A percentile compares a stretch with the other conserved stretches of the same genome.
Evolutionary conservation across 345 rosid genomes (phyloP).

Genomic region (Barbarea vulgaris): DNA sequence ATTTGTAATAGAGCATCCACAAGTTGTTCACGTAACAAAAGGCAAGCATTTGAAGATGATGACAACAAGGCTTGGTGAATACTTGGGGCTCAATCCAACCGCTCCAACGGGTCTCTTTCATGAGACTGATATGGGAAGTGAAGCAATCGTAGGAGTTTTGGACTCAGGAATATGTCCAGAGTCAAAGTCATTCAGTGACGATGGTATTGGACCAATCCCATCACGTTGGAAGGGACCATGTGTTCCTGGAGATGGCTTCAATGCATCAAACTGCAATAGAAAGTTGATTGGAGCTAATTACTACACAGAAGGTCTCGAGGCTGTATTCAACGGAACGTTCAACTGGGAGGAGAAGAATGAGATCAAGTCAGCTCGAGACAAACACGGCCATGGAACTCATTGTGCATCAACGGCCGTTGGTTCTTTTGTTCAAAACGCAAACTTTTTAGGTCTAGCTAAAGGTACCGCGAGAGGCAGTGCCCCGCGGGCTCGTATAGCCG

Average conservation of each 20-base stretch:
- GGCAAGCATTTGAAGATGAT: constrained; percentile 56
- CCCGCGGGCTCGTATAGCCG: constrained; percentile 58
- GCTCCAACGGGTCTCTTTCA: constrained; percentile 48
- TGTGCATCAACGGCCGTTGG: constrained; percentile 71
- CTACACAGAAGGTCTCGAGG: constrained; percentile 42
- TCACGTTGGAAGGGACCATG: constrained; percentile 58
- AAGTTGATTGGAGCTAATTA: constrained; percentile 56
- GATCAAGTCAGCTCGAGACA: constrained; percentile 51
- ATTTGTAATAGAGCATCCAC: constrained; percentile 48
- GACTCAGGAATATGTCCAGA: constrained; percentile 65
- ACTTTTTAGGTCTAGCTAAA: constrained; percentile 42
- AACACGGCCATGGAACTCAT: constrained; percentile 64
- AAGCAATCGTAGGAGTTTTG: constrained; percentile 60
- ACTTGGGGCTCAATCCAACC: constrained; percentile 56
- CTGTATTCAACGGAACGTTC: constrained; percentile 3
- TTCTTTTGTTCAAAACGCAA: constrained; percentile 48
- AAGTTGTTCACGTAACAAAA: constrained; percentile 58
- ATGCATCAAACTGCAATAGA: constrained; percentile 46
- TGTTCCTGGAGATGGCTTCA: constrained; percentile 44
- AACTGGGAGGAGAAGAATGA: constrained; percentile 26
- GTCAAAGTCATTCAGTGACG: constrained; percentile 48
- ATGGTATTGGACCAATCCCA: constrained; percentile 53
- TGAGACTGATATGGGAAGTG: constrained; percentile 66
- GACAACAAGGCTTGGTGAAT: constrained; percentile 71
- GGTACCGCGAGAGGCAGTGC: constrained; percentile 73